Conservation (phyloP, 2,329 filamentous ascomycete species). For the Ceratocystis harringtonii region DNA sequence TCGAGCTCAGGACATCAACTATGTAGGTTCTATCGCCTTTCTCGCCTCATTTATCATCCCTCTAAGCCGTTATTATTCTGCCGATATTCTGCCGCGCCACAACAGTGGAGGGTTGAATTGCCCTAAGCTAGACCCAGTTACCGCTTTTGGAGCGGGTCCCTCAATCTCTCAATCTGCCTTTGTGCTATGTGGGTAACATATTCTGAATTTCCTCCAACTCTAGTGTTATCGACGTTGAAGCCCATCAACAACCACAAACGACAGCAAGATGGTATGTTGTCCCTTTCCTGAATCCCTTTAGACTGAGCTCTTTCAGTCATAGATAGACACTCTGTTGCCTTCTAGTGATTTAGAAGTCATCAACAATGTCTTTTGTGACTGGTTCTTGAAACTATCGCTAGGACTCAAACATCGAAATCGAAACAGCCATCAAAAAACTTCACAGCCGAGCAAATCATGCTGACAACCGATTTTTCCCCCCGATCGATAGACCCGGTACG, state of each 20-base stretch:
- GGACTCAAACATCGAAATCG: constrained; percentile 8
- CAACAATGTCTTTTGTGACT: background rate
- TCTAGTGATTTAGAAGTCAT: constrained; percentile 1
- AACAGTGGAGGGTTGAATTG: constrained; percentile 16
- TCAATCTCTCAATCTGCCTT: constrained; percentile 17
- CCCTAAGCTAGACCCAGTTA: constrained; percentile 16
- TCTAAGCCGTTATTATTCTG: background rate
- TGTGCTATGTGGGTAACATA: constrained; percentile 17
- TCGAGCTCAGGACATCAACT: background rate
- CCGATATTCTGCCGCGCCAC: constrained; percentile 16
- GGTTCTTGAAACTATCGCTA: constrained; percentile 1
- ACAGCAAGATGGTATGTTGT: constrained; percentile 18
- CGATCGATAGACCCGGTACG: constrained; percentile 71
- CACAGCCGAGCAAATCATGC: constrained; percentile 7
- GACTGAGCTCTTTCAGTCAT: background rate
- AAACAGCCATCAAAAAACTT: background rate
- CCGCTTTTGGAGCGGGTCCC: constrained; percentile 15
- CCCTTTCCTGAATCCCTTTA: constrained; percentile 8
- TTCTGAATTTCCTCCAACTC: constrained; percentile 18
- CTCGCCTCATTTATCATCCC: background rate
- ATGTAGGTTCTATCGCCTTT: background rate
- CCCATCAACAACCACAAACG: constrained; percentile 18
- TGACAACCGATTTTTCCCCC: constrained; percentile 7
- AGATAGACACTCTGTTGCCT: background rate
- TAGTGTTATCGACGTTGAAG: constrained; percentile 18